Evolutionary conservation across 2,329 filamentous ascomycete genomes (phyloP).

Genomic region (Shiraia bambusicola): DNA sequence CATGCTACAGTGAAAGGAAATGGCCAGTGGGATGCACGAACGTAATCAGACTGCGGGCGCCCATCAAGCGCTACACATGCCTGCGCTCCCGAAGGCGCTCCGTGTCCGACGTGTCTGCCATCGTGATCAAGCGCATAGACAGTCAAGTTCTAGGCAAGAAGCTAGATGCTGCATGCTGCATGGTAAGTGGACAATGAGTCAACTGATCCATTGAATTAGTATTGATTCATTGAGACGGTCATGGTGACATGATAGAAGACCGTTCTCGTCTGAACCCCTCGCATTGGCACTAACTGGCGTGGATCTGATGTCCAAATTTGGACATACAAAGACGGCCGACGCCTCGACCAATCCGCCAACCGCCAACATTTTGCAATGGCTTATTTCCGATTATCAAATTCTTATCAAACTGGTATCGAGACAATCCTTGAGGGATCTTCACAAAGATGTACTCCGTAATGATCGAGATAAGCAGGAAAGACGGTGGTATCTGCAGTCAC

Average conservation of each 20-base stretch:
- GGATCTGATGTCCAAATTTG: slow-evolving; percentile 34
- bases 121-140: slow-evolving; percentile 27
- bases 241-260: slow-evolving; percentile 25
- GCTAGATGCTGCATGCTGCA: slow-evolving; percentile 6
- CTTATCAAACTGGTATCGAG: slow-evolving; percentile 19
- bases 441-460: slow-evolving; percentile 4
- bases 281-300: slow-evolving; percentile 28
- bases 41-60: slow-evolving; percentile 27
- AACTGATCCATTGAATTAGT: slow-evolving; percentile 15
- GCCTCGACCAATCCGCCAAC: slow-evolving; percentile 20
- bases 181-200: slow-evolving; percentile 12
- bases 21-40: slow-evolving; percentile 25
- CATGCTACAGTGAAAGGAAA: slow-evolving; percentile 18
- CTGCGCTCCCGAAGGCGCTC: slow-evolving; percentile 8
- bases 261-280: slow-evolving; percentile 29
- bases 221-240: slow-evolving; percentile 16
- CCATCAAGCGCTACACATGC: slow-evolving; percentile 23
- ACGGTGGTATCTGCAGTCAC: slow-evolving; percentile 1
- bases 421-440: slow-evolving; percentile 2
- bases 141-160: slow-evolving; percentile 6
- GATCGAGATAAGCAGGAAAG: slow-evolving; percentile 7
- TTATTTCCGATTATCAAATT: slow-evolving; percentile 12
- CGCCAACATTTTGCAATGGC: slow-evolving; percentile 13
- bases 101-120: slow-evolving; percentile 17
- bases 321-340: slow-evolving; percentile 26